Evolutionary conservation across 768 basidiomycete species (phyloP), one percentile per base, ranked within the genome.

Genomic region (Dioszegia hungarica): DNA sequence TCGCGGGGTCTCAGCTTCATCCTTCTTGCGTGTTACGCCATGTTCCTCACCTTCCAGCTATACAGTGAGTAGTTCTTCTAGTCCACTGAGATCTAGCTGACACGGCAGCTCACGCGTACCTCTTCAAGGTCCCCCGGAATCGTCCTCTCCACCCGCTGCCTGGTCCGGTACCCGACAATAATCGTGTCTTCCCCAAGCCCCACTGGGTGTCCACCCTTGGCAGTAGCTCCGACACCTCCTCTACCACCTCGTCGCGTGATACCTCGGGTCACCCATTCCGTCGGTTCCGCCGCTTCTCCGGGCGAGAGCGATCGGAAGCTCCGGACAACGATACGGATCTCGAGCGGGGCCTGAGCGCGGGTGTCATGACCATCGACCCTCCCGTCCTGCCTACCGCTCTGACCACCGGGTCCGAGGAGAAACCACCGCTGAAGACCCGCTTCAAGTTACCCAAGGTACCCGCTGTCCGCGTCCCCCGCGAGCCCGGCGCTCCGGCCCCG

Each of bases 1-100:
- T 80, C 79, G 57, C 78, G 81, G 36, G 80, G 80, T 37, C 77
- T 79, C 54, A 78, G 80, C 10, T 76, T 82, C 64, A 79, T 81
- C 51, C 68, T 82, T 9, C 77, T 82, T 24, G 68, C 80, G 50
- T 79, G 81, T 64, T 82, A 74, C 61, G 66, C 48, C 36, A 66
- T 67, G 68, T 70, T 67, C 62, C 62, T 70, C 24, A 63, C 56
- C 0, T 70, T 70, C 66, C 66, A 67, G 56, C 50, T 70, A 24
- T 70, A 59, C 31, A 68, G 62, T 63, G 25, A 56, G 60, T 61
- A 15, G n/a, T 51, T 28, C 15, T 24, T 40, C 9, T 27, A 34
- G n/a, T 25, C 12, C 43, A n/a, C 29, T 37, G n/a, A n/a, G 40
- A 49, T 27, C 22, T 20, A 10, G 41, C 29, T 34, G 50, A 55